A percentile compares a stretch with the other conserved stretches of the same genome.
Evolutionary conservation across 352 stramenopile genomes (phyloP).

Genomic region (Phytophthora foliorum): DNA sequence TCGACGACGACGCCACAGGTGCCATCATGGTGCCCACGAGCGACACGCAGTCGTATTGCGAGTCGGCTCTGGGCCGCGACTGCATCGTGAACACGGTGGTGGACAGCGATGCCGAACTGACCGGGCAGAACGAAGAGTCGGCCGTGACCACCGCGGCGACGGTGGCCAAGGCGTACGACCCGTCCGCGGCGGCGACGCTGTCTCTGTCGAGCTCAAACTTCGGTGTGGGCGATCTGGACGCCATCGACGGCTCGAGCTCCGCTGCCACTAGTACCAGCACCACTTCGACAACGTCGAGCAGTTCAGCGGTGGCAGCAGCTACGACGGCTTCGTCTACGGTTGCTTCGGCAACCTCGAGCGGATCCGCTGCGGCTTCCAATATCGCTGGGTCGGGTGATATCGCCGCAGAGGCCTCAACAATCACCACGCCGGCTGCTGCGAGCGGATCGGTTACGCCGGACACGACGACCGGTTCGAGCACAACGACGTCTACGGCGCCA

Average conservation of each 20-base stretch:
- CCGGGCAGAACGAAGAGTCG: slow-evolving; percentile 28
- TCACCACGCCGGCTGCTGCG: neutral
- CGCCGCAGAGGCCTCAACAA: too few relatives aligned
- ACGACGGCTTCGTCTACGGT: neutral
- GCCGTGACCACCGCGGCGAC: slow-evolving; percentile 26
- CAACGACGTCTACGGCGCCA: too few relatives aligned
- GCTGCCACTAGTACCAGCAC: slow-evolving; percentile 4
- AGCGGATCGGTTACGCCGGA: too few relatives aligned
- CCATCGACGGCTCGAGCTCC: slow-evolving; percentile 23
- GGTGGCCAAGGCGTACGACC: slow-evolving; percentile 26
- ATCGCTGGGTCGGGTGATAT: neutral
- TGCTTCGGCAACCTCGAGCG: slow-evolving; percentile 4
- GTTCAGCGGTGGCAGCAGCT: neutral
- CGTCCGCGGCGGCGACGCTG: slow-evolving; percentile 22
- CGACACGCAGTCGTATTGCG: slow-evolving; percentile 22
- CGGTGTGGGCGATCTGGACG: slow-evolving; percentile 32
- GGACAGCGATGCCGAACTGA: slow-evolving; percentile 30
- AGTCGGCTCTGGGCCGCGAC: slow-evolving; percentile 25
- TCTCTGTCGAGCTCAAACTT: slow-evolving; percentile 36
- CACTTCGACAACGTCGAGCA: slow-evolving; percentile 4
- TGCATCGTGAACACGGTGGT: slow-evolving; percentile 32
- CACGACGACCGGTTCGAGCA: too few relatives aligned
- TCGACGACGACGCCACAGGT: slow-evolving; percentile 22
- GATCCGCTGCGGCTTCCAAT: neutral
- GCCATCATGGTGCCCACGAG: slow-evolving; percentile 27